Conservation (phyloP, 169 alveolate species). For the Plasmodium blacklocki region DNA sequence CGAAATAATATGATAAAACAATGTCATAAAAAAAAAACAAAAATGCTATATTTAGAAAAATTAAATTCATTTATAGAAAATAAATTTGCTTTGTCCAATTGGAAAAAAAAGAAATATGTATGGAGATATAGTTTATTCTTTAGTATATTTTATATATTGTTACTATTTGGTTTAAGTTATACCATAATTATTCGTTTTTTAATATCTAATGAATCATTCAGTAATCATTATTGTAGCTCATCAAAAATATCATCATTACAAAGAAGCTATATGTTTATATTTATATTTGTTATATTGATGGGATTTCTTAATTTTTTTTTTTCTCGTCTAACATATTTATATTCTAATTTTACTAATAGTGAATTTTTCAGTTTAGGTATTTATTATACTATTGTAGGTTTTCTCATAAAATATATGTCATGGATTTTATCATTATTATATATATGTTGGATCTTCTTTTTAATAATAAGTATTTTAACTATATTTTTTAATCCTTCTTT, state of each 20-base stretch:
- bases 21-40: background rate
- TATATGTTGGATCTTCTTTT: slow-evolving; percentile 41
- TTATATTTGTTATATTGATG: slow-evolving; percentile 46
- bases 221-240: slow-evolving; percentile 27
- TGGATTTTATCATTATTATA: slow-evolving; percentile 57
- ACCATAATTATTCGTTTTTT: slow-evolving; percentile 37
- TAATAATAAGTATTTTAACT: slow-evolving; percentile 33
- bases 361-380: slow-evolving; percentile 58
- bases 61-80: slow-evolving; percentile 50
- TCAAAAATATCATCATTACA: slow-evolving; percentile 18
- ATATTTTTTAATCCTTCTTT: slow-evolving; percentile 12
- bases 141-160: slow-evolving; percentile 34
- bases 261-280: slow-evolving; percentile 20
- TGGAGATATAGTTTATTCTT: slow-evolving; percentile 69
- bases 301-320: slow-evolving; percentile 49
- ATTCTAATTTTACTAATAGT: slow-evolving; percentile 63
- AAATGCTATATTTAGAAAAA: slow-evolving; percentile 52
- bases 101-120: slow-evolving; percentile 52
- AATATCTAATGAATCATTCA: slow-evolving; percentile 23
- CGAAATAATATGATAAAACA: too few relatives aligned
- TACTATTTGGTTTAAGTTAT: slow-evolving; percentile 17
- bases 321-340: slow-evolving; percentile 64
- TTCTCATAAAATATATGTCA: slow-evolving; percentile 53
- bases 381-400: slow-evolving; percentile 48
- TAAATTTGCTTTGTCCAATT: slow-evolving; percentile 44